A percentile compares a stretch with the other conserved stretches of the same genome.
phyloP scores from a whole-genome alignment of 2,329 filamentous ascomycete species.

The Microdochium bolleyi region DNA sequence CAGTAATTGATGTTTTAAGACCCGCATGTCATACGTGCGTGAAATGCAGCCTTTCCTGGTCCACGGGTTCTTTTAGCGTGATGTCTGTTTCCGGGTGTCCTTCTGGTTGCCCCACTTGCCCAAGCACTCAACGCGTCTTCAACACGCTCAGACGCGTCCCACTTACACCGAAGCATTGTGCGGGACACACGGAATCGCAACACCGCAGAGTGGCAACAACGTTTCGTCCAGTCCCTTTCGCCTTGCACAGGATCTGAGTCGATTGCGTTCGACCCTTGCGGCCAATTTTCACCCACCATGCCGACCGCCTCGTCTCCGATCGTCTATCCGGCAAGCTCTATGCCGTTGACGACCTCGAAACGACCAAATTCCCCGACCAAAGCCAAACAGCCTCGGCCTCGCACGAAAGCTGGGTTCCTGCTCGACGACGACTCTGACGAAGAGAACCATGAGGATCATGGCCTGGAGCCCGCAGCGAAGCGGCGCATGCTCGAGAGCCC shows the following conservation, averaged over 20 bases:
- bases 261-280: not conserved
- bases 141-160: no score
- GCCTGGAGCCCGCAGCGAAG: conserved; percentile 28
- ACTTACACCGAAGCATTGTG: no score
- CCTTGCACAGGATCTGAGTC: not conserved
- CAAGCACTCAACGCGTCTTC: no score
- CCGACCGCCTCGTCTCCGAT: conserved; percentile 52
- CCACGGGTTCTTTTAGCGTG: no score
- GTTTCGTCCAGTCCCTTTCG: no score
- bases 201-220: no score
- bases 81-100: no score
- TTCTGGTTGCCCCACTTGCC: no score
- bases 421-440: conserved; percentile 32
- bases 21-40: no score
- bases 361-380: conserved; percentile 24
- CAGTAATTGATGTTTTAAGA: no score
- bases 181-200: no score
- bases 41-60: no score
- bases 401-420: conserved; percentile 33
- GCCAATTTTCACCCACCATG: conserved; percentile 31
- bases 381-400: conserved; percentile 20
- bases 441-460: conserved; percentile 17
- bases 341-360: conserved; percentile 22
- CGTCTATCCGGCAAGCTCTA: conserved; percentile 44
- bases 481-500: conserved; percentile 30